Base-by-base conservation (phyloP, 2,329 filamentous ascomycete genomes). In the Fusarium floridanum region DNA sequence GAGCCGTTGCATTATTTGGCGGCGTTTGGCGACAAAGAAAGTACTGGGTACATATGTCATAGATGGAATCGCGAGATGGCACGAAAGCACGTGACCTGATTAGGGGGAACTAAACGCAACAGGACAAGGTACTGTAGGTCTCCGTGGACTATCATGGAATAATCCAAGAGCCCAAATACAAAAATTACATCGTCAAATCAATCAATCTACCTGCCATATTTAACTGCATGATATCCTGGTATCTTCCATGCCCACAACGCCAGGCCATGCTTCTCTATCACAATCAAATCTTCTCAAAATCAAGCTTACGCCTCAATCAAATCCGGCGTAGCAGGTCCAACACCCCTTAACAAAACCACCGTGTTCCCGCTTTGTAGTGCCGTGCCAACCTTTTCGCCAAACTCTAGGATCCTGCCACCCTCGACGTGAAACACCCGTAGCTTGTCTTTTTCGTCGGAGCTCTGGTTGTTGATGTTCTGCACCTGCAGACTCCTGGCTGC, bases 391-490 rank as follows among this genome's bases (percentile, higher is more conserved):
- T 96, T 95, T 83, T 98, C 95, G 27, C 89, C 91, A 79, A 97
- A 99, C 70, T 97, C 95, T 73, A 99, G 83, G 72, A 99, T 82
- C 67, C 95, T 87, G 0, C 97, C 97, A 0, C 93, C 94, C 81
- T 99, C 95, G 1, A 99, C 94, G 81, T 98, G 95, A 80, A 98
- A 99, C 0, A 99, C 91, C 10, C 97, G 86, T 74, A 99, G 82
- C 82, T 93, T 93, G 68, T 95, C 92, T 81, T 93, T 91, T 84
- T 97, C 94, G 14, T 92, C 89, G 4, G 88, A 89, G 1, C 91
- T 92, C 76, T 93, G 88, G 78, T 97, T 97, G 80, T 97, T 97
- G 73, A 96, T 83, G 76, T 97, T 97, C 79, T 93, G 89, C 10
- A 97, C 91, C 84, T 96, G 94, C 68, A 97, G 82, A 66, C 89